Evolutionary conservation across 1,284 basidiomycete species (phyloP), one percentile per base, ranked within the genome.

Genomic region (Meripilus lineatus): DNA sequence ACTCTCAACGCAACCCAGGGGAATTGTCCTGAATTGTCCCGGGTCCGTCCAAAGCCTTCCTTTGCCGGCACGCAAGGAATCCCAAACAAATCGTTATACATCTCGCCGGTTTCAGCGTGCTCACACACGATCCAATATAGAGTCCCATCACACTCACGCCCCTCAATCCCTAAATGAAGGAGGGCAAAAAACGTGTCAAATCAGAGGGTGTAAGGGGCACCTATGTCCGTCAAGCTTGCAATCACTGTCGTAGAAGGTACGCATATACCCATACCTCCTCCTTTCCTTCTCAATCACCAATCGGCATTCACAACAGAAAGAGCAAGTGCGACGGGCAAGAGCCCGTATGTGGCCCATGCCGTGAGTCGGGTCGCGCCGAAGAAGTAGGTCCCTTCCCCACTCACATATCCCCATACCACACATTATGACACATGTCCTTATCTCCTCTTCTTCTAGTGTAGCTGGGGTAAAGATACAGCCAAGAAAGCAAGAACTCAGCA

Each of bases 251-350:
- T 40, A 62, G 65, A 55, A 71, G 73, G 75, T 74, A 49, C 32
- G 50, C 42, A 2, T 28, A 28, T 13, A 24, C 20, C 37, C 7
- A 10, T 22, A 10, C 18, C 20, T 13, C n/a, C 33, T 5, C 32
- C 3, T 30, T 8, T 15, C 30, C 18, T 30, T 30, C 28, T 30
- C 28, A 30, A n/a, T n/a, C n/a, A n/a, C n/a, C n/a, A n/a, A n/a
- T 30, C 28, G 28, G 8, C n/a, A 10, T 30, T n/a, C 28, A 8
- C 28, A n/a, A 10, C 33, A 78, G 76, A 54, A 78, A 78, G 57
- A 72, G 68, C 32, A 75, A 71, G 52, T 79, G 77, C 56, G 72
- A 76, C 50, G 76, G 74, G 15, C 56, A 58, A 30, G 68, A 71
- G 47, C 75, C 76, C 5, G 59, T 70, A 18, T 77, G 75, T 50